These are phyloP conservation scores for Ophiostoma piceae DNA, from an alignment of 2,329 filamentous ascomycete genomes.

Conservation along the genomic window DNA sequence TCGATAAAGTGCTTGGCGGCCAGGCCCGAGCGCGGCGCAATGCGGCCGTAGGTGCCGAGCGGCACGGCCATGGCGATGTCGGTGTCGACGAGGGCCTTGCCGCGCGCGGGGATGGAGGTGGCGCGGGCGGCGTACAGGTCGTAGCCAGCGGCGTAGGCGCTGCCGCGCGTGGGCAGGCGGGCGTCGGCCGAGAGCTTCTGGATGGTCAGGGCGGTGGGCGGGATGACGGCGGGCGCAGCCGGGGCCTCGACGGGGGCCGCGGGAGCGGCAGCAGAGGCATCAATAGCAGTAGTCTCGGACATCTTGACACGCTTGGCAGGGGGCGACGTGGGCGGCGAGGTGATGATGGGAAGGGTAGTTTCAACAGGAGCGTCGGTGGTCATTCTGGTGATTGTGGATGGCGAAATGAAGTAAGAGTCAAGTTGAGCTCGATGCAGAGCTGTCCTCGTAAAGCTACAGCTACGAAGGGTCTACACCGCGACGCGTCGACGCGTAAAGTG, in stretches of 20 bases:
- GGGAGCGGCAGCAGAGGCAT: slow-evolving; percentile 34
- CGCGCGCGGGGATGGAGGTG: slow-evolving; percentile 70
- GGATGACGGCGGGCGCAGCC: slow-evolving; percentile 26
- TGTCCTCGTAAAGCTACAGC: background rate
- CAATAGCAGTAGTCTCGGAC: slow-evolving; percentile 30
- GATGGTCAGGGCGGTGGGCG: slow-evolving; percentile 57
- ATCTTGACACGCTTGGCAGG: slow-evolving; percentile 74
- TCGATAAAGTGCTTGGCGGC: slow-evolving; percentile 95
- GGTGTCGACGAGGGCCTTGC: slow-evolving; percentile 82
- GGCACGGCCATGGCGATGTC: slow-evolving; percentile 89
- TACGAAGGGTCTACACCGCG: slow-evolving; percentile 9
- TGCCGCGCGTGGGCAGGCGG: slow-evolving; percentile 81
- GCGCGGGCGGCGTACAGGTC: slow-evolving; percentile 79
- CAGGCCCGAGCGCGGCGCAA: slow-evolving; percentile 85
- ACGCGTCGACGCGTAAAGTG: slow-evolving; percentile 25
- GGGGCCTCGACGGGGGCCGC: slow-evolving; percentile 24
- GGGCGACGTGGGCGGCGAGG: slow-evolving; percentile 62
- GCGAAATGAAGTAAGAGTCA: background rate
- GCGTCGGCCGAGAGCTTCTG: slow-evolving; percentile 81
- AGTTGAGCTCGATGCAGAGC: background rate
- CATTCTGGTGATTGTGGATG: slow-evolving; percentile 14
- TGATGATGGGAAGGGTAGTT: slow-evolving; percentile 16
- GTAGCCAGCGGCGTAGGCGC: slow-evolving; percentile 85
- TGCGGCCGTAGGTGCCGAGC: slow-evolving; percentile 82
- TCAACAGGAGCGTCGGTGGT: slow-evolving; percentile 22